These are phyloP conservation scores for Acmispon strigosus DNA, from an alignment of 306 rosid genomes.

Conservation along the genomic window DNA sequence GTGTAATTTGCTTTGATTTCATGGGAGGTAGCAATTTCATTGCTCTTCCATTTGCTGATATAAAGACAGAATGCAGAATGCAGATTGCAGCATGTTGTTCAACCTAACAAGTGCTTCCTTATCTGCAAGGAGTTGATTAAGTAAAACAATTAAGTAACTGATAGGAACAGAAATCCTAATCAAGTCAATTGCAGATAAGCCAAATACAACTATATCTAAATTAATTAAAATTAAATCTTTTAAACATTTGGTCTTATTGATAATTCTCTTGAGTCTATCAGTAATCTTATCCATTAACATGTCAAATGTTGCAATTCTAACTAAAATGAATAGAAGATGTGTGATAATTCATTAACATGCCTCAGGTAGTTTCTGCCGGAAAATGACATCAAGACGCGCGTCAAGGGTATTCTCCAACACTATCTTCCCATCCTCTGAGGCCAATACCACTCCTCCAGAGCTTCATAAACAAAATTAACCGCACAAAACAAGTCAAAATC, in stretches of 20 bases:
- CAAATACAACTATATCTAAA: too few species aligned
- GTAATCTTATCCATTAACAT: too few species aligned
- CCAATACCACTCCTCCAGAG: conserved; percentile 59
- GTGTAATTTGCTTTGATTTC: background rate
- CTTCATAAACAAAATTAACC: conserved; percentile 22
- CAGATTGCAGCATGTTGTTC: background rate
- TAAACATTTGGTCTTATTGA: too few species aligned
- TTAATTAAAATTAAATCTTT: too few species aligned
- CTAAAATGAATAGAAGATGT: background rate
- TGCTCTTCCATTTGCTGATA: background rate
- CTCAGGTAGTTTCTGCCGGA: conserved; percentile 56
- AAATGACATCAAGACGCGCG: conserved; percentile 49
- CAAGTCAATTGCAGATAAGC: too few species aligned
- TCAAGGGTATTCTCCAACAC: conserved; percentile 64
- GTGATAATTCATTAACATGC: conserved; percentile 22
- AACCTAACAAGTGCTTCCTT: conserved; percentile 17
- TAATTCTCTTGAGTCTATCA: too few species aligned
- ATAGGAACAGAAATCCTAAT: too few species aligned
- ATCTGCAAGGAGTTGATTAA: conserved; percentile 10
- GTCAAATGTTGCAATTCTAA: background rate
- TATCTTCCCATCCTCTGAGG: conserved; percentile 64
- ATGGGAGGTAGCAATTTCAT: background rate
- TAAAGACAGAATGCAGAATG: background rate
- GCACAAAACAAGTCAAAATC: background rate
- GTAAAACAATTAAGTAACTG: background rate